Evolutionary conservation across 2,329 filamentous ascomycete genomes (phyloP), one percentile per base, ranked within the genome.

Genomic region (Microcyclospora pomicola): DNA sequence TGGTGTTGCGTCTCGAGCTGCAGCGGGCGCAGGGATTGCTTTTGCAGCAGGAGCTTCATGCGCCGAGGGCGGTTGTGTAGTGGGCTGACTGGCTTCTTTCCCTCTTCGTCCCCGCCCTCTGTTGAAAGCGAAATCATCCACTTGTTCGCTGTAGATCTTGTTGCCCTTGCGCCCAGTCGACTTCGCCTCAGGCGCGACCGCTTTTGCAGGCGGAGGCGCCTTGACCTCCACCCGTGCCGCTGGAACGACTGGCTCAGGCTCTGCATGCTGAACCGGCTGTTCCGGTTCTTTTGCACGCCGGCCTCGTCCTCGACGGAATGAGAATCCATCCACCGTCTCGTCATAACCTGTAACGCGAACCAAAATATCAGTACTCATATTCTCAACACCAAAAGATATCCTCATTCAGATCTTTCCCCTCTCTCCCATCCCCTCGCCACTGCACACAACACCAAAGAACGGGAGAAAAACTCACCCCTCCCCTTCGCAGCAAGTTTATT

Each of bases 111-210:
- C 45, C 28, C 59, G 55, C 15, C 55, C 56, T 43, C 65, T 64
- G 41, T 62, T 59, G 42, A 69, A 70, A 31, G 60, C 55, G 46
- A 70, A 70, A 24, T 59, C 67, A 39, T 67, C 66, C 38, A 64
- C 65, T 27, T 65, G 54, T 48, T 68, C 63, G 36, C 62, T 63
- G 53, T 58, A 55, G 33, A 24, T 49, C 47, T 52, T 24, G 7
- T 24, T 24, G 19, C 19, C 19, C 19, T 24, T 24, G 19, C 19
- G 19, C 5, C 19, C 15, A 34, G 27, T 44, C 24, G 19, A 7
- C 19, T 24, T 24, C 7, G 19, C 19, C 19, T 24, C 19, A 4
- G 19, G 19, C 19, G 19, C 19, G 19, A 24, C 19, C 19, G 7
- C 19, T 24, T 24, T 24, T 24, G 19, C 19, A 24, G 19, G 19